Conservation (phyloP, 73 alveolate species). For the Paramecium tetraurelia region DNA sequence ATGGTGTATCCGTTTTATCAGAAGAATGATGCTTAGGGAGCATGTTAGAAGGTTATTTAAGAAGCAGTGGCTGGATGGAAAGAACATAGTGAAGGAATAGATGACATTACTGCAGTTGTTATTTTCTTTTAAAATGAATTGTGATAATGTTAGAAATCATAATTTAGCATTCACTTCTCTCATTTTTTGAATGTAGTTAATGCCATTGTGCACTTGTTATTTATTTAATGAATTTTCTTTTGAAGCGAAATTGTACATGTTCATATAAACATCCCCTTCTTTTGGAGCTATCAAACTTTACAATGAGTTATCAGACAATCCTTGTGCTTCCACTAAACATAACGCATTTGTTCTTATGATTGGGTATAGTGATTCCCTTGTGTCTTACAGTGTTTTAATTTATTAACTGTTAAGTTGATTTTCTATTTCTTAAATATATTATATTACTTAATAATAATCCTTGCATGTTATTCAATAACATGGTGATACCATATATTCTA, state of each 20-base stretch:
- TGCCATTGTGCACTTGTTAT: neutral
- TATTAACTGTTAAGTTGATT: neutral
- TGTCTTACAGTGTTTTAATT: neutral
- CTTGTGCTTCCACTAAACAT: neutral
- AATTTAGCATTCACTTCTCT: constrained; percentile 26
- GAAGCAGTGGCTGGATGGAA: constrained; percentile 1
- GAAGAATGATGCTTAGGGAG: constrained; percentile 46
- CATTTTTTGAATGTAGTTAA: neutral
- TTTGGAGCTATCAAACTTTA: constrained; percentile 45
- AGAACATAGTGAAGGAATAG: constrained; percentile 25
- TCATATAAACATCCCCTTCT: constrained; percentile 31
- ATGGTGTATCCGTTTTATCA: neutral
- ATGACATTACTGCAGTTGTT: constrained; percentile 35
- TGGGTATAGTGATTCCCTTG: neutral
- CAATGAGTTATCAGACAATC: constrained; percentile 53
- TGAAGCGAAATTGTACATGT: constrained; percentile 19
- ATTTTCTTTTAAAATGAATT: neutral
- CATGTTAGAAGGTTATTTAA: constrained; percentile 1
- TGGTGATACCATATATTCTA: constrained; percentile 39
- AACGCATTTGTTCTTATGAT: neutral
- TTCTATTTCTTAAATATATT: neutral
- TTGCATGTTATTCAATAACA: neutral
- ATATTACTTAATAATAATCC: constrained; percentile 28
- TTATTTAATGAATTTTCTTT: constrained; percentile 33
- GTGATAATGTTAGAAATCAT: neutral